Evolutionary conservation across 2,329 filamentous ascomycete genomes (phyloP), one percentile per base, ranked within the genome.

Genomic region (Alternaria burnsii): DNA sequence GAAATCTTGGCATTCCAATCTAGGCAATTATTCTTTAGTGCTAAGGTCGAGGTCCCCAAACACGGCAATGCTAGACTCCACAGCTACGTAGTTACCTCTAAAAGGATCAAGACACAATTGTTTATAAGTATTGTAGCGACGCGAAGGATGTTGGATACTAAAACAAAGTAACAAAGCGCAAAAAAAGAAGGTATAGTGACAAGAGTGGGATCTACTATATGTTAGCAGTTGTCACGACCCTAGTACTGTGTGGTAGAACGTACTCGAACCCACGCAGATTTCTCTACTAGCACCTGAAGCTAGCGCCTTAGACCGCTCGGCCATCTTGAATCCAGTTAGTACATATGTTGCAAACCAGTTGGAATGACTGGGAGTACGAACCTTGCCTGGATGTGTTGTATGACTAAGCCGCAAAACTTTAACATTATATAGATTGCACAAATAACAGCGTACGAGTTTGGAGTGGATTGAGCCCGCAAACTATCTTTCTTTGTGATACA

Each of bases 211-310:
- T 52, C 55, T 48, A 32, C 34, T 7, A 9, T 30, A 10, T 4
- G 38, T 58, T 54, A 54, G 50, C 10, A 22, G 26, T 6, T 34
- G 26, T 36, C 9, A 4, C 10, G 22, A 18, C 12, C 8, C 11
- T n/a, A 4, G n/a, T 5, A 41, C 12, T 16, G 11, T 32, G 42
- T 20, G 7, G 48, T 14, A 7, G 7, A 42, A 63, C 57, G 43
- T 58, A 63, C 58, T 66, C 63, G 58, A 64, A 69, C 68, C 66
- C 66, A 69, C 68, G 68, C 65, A 69, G 65, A 65, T 70, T 68
- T 38, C 68, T 65, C 65, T 69, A 70, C 68, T 70, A 69, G 66
- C 68, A 69, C 68, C 68, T 70, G 66, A 70, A 70, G 66, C 68
- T 70, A 70, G 68, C 68, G 68, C 68, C 65, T 69, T 70, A 68